Percentiles rank a stretch among this genome's conserved stretches.
Conservation (phyloP, 2,329 filamentous ascomycete species). For the Epichloe festucae region DNA sequence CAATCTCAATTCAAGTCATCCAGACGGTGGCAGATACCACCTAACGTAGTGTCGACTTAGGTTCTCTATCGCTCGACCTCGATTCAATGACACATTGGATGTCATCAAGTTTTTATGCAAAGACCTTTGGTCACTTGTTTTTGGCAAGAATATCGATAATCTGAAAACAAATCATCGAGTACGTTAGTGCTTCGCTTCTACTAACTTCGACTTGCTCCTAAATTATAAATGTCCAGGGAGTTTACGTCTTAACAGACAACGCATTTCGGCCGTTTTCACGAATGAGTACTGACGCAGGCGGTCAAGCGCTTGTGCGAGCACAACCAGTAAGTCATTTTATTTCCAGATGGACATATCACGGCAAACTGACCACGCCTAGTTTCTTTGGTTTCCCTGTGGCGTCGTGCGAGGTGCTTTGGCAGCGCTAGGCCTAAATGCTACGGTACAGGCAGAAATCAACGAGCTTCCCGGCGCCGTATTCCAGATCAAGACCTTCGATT, state of each 20-base stretch:
- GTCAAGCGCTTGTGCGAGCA: conserved; percentile 59
- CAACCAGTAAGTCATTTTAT: conserved; percentile 52
- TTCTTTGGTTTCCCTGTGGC: conserved; percentile 90
- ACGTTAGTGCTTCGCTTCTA: conserved; percentile 13
- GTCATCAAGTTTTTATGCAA: conserved; percentile 99
- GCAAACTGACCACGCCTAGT: conserved; percentile 35
- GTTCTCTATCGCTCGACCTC: conserved; percentile 71
- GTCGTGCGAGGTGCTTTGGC: conserved; percentile 84
- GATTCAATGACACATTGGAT: conserved; percentile 84
- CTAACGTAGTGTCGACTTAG: conserved; percentile 26
- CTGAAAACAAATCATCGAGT: conserved; percentile 94
- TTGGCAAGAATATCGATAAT: conserved; percentile 96
- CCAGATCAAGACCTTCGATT: conserved; percentile 76
- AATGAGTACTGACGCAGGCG: conserved; percentile 73
- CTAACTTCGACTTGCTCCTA: neutral
- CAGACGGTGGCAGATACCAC: neutral
- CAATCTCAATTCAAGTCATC: neutral
- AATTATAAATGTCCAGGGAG: conserved; percentile 43
- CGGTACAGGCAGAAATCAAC: conserved; percentile 77
- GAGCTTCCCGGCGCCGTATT: conserved; percentile 85
- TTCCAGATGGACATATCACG: neutral
- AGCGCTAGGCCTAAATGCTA: conserved; percentile 82
- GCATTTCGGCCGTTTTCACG: conserved; percentile 76
- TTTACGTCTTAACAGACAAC: conserved; percentile 92
- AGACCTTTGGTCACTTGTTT: conserved; percentile 89